phyloP scores from a whole-genome alignment of 441 rosid genomes.

The Raphanus hybrid region DNA sequence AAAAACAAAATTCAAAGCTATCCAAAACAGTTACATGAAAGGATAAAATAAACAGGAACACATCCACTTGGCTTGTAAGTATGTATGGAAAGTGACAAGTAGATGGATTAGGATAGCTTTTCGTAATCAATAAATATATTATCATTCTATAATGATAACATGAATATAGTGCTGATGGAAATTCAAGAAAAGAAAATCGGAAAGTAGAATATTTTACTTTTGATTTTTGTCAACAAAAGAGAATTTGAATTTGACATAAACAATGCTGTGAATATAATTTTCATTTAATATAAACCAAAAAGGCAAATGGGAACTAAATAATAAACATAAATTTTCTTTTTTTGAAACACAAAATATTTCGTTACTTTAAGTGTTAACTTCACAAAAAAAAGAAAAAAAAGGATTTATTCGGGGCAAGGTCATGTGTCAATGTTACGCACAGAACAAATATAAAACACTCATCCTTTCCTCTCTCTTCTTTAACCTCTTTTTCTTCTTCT shows the following conservation, averaged over 20 bases:
- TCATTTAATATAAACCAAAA: neutral
- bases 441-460: conserved; percentile 4
- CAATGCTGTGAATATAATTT: neutral
- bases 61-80: neutral
- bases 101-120: neutral
- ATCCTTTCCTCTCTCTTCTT: neutral
- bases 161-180: neutral
- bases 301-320: too few relatives aligned
- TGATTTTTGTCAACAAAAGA: neutral
- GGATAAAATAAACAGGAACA: neutral
- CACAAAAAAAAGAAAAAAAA: neutral
- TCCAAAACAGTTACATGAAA: conserved; percentile 14
- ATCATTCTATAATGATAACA: neutral
- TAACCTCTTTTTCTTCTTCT: conserved; percentile 5
- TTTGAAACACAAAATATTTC: neutral
- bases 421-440: conserved; percentile 40
- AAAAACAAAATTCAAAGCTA: conserved; percentile 7
- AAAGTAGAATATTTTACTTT: conserved; percentile 34
- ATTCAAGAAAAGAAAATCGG: neutral
- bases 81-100: neutral
- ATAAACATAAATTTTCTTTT: too few relatives aligned
- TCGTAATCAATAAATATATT: neutral
- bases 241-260: neutral
- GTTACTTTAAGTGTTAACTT: neutral
- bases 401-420: conserved; percentile 30